Conservation (phyloP, 768 basidiomycete genomes). For the Pulveroboletus sp. region DNA sequence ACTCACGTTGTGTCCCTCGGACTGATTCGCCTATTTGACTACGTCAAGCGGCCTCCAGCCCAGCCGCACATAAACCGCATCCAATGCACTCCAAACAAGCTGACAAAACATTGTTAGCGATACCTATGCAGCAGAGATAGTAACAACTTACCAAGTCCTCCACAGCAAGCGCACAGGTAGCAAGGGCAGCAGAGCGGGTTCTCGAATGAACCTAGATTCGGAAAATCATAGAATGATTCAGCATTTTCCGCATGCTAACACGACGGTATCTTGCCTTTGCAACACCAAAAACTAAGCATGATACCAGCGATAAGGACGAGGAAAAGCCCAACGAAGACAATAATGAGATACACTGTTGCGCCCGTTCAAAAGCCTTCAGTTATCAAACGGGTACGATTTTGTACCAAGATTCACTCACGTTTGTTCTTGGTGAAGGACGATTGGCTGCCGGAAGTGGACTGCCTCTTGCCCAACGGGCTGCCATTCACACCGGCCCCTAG, state of each 20-base stretch:
- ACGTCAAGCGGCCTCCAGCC: constrained; percentile 22
- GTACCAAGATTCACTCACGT: constrained; percentile 31
- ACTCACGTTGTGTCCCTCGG: not conserved
- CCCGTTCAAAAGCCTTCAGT: not conserved
- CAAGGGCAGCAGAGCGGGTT: constrained; percentile 69
- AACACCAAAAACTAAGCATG: constrained; percentile 65
- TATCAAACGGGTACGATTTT: no score
- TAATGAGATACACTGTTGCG: constrained; percentile 53
- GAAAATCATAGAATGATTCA: not conserved
- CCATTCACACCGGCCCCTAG: constrained; percentile 31
- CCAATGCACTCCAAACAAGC: constrained; percentile 67
- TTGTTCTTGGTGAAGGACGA: constrained; percentile 40
- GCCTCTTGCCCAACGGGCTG: constrained; percentile 26
- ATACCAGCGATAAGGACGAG: constrained; percentile 51
- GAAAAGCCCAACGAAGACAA: constrained; percentile 60
- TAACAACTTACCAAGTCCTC: constrained; percentile 52
- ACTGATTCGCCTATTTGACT: not conserved
- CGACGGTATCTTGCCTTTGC: constrained; percentile 39
- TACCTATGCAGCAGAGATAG: not conserved
- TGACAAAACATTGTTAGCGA: constrained; percentile 22
- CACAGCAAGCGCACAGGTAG: constrained; percentile 70
- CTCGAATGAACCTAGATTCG: constrained; percentile 44
- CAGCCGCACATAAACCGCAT: constrained; percentile 65
- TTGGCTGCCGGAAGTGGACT: constrained; percentile 9
- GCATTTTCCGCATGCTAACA: not conserved